Conservation (phyloP, 2,329 filamentous ascomycete species). For the Aspergillus udagawae region DNA sequence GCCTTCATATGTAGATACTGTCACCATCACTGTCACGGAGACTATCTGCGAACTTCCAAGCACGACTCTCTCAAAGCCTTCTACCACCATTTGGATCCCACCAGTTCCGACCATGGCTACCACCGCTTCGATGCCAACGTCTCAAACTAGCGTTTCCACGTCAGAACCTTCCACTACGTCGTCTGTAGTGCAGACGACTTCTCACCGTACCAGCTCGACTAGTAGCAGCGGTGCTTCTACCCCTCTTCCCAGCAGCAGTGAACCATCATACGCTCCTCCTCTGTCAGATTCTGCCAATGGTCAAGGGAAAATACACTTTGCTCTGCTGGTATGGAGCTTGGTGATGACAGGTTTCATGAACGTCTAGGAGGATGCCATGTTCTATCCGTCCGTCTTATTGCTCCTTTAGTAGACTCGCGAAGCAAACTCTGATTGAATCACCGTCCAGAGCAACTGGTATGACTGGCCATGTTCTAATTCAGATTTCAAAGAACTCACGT, state of each 20-base stretch:
- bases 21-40: slow-evolving; percentile 21
- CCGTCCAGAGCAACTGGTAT: slow-evolving; percentile 5
- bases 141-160: slow-evolving; percentile 1
- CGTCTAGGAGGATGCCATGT: background rate
- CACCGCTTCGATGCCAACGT: background rate
- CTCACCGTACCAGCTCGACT: background rate
- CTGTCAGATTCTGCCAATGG: slow-evolving; percentile 16
- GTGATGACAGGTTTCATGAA: slow-evolving; percentile 3
- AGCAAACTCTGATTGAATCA: background rate
- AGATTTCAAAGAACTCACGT: background rate
- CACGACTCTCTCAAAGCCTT: background rate
- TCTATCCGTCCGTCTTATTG: background rate
- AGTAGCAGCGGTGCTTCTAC: background rate
- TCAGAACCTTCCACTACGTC: background rate
- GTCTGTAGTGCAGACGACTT: background rate
- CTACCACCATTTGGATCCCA: background rate
- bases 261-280: slow-evolving; percentile 8
- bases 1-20: background rate
- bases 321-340: slow-evolving; percentile 3
- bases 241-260: slow-evolving; percentile 3
- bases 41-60: slow-evolving; percentile 14
- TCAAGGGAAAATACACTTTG: background rate
- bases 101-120: background rate
- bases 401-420: background rate
- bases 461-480: slow-evolving; percentile 2